Evolutionary conservation across 495 filamentous ascomycete genomes (phyloP), one percentile per base, ranked within the genome.

Genomic region (Trichoderma reesei): DNA sequence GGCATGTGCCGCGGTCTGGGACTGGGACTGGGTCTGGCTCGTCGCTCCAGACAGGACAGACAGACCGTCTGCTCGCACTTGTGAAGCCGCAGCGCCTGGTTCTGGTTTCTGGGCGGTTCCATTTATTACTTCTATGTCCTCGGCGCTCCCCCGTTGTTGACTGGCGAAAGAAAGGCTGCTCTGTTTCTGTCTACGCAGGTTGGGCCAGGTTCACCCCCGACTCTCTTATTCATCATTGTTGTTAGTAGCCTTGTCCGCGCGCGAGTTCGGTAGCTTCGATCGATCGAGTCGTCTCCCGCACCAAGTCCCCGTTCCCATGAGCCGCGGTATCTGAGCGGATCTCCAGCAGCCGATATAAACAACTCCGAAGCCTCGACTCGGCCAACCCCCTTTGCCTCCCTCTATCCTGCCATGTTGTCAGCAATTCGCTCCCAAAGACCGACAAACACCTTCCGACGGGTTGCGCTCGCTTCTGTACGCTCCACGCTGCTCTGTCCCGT

Each of bases 401-500:
- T 3, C 51, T 18, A 33, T 31, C 38, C 38, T 56, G 51, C 51
- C 51, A 56, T 56, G 51, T 56, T 56, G 51, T 34, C 51, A 56
- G 51, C 61, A 36, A 34, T 34, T 18, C 61, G 61, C 20, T 41
- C 61, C 39, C 41, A 11, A 36, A 63, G 38, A n/a, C 37, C 60
- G 33, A 34, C 60, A 41, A 46, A 9, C 41, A 63, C 41, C 61
- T 63, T 63, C 13, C 61, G 41, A 63, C 61, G 61, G n/a, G 61
- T 63, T 61, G 41, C 61, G 41, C 11, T 46, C 14, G 26, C 41
- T 34, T 11, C 38, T 33, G 61, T 42, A 41, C 33, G 16, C 33
- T 61, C 4, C 34, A 6, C 59, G 33, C 41, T 39, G 59, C 36
- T 41, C 10, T 26, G 10, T 41, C 11, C n/a, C 59, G 6, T 61